Base-by-base conservation (phyloP, 2,329 filamentous ascomycete species). In the Cladosporium phlei region DNA sequence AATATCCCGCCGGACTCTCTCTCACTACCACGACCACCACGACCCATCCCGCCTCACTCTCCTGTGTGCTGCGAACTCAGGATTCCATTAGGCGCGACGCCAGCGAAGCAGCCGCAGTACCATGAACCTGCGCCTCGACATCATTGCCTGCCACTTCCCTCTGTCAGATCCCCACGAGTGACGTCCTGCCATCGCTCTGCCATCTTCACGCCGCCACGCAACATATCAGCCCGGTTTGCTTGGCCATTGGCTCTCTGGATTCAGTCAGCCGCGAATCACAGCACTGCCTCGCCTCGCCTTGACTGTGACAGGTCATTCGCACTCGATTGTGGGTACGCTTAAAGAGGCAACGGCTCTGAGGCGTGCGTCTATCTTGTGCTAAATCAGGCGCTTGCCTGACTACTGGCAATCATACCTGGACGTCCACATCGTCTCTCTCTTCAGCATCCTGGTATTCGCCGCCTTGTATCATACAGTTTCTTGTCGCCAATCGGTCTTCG, bases 171-270 rank as follows among this genome's bases (percentile, higher is more conserved):
- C 14, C 38, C 38, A 42, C 30, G 29, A 35, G 40, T 35, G 29
- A 24, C 21, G 29, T 16, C 40, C 29, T 34, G 40, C 14, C 20
- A 30, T 12, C 20, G n/a, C n/a, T n/a, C n/a, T n/a, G n/a, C n/a
- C n/a, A n/a, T n/a, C n/a, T n/a, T 34, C 22, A 33, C 29, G 40
- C 40, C 40, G 40, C 40, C 40, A 44, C 40, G 39, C 40, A 33
- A 34, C 20, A 35, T 44, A 27, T 34, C 22, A 21, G 24, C 14
- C 40, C 11, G 5, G 20, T 35, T 20, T 20, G 20, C 40, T 35
- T 44, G 29, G 40, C 40, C 40, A 44, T 44, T 44, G 40, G 40
- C 16, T 44, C 40, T 33, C 20, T 7, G 29, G 10, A 19, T 27
- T 28, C 12, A 6, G 14, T 11, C 30, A 16, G n/a, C 30, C 30